Evolutionary conservation across 805 yeast genomes (phyloP).

Genomic region (Sugiyamaella floridensis): DNA sequence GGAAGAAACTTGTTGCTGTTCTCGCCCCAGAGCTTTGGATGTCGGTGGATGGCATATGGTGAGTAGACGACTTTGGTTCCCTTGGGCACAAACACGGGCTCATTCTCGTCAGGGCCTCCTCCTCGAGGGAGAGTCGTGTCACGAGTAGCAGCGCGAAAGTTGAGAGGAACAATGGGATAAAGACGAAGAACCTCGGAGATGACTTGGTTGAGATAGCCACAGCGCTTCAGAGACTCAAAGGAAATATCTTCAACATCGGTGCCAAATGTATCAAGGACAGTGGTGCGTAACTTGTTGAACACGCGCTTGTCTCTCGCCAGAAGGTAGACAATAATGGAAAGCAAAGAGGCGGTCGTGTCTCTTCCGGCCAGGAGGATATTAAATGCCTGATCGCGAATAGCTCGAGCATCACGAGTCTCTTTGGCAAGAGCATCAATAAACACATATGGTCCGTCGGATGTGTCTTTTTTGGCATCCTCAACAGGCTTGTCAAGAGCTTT

Average conservation of each 20-base stretch:
- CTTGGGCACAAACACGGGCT: slow-evolving; percentile 38
- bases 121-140: slow-evolving; percentile 47
- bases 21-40: slow-evolving; percentile 36
- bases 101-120: slow-evolving; percentile 38
- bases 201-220: slow-evolving; percentile 42
- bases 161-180: slow-evolving; percentile 47
- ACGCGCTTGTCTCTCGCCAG: slow-evolving; percentile 36
- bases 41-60: slow-evolving; percentile 40
- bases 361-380: slow-evolving; percentile 49
- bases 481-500: slow-evolving; percentile 29
- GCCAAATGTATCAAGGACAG: slow-evolving; percentile 34
- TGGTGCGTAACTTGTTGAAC: slow-evolving; percentile 33
- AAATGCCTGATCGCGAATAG: slow-evolving; percentile 45
- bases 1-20: slow-evolving; percentile 42
- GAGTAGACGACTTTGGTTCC: slow-evolving; percentile 38
- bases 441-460: slow-evolving; percentile 35
- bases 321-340: slow-evolving; percentile 41
- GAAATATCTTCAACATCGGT: slow-evolving; percentile 26
- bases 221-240: slow-evolving; percentile 44
- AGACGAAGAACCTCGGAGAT: slow-evolving; percentile 44
- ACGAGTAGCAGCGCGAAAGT: slow-evolving; percentile 40
- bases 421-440: slow-evolving; percentile 44
- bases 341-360: slow-evolving; percentile 48
- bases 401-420: slow-evolving; percentile 42
- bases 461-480: slow-evolving; percentile 8